Base-by-base conservation (phyloP, 2,329 filamentous ascomycete species). In the Diaporthe ampelina region DNA sequence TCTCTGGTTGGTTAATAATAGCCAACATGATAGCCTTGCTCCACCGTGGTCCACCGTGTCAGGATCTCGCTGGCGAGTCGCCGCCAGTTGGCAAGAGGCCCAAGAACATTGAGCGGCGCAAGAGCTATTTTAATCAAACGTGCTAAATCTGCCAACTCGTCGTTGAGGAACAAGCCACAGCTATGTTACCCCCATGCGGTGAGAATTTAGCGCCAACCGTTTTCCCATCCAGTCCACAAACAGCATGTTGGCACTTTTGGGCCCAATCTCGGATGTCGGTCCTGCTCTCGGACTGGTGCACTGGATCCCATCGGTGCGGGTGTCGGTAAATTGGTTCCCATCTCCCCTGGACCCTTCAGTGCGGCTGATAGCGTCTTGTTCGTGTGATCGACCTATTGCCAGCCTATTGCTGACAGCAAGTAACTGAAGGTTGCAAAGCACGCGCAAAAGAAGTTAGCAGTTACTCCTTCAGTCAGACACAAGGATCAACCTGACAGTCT, bases 201-300 rank as follows among this genome's bases (percentile, higher is more conserved):
- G 61, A 67, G 61, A 24, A 52, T 24, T 67, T 67, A 45, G 61
- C 13, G 21, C 59, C 59, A 65, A 32, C 26, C 6, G 45, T 13
- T 11, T 29, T 21, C 43, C 6, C 32, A 11, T 8, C 13, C 9
- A 19, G 13, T 40, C 63, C 29, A 19, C 32, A 13, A 67, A 35
- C 21, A 37, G 32, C 45, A 19, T 2, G 17, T 7, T 67, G 32
- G 17, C 8, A 10, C 4, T 21, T n/a, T 13, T 35, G 29, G 21
- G 19, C 19, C 61, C n/a, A 52, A 40, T 45, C 21, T 52, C 63
- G 63, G 63, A 21, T 52, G 37, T 67, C 63, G 63, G 63, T 17
- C n/a, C 61, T 67, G 57, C 19, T 50, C 45, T 52, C 29, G 29
- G 63, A 26, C 29, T 52, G n/a, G 13, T 43, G 21, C 24, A 21